Base-by-base conservation (phyloP, 2,329 filamentous ascomycete genomes). In the Aschersonia sp. region DNA sequence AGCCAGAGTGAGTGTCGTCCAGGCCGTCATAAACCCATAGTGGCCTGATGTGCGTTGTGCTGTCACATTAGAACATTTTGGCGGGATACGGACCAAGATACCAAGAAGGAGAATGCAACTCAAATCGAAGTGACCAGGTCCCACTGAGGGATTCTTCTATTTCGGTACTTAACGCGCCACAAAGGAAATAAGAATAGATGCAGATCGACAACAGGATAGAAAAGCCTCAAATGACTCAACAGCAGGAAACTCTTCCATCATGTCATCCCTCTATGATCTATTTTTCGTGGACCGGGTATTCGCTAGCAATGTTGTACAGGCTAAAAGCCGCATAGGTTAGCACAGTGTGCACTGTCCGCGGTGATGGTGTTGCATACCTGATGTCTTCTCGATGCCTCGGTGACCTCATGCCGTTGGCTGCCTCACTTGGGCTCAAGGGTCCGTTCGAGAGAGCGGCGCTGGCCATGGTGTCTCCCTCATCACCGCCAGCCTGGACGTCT, bases 341-440 rank as follows among this genome's bases (percentile, higher is more conserved):
- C 20, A 3, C 20, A 3, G 5, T 7, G 5, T 5, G 29, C 40
- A 12, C 41, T 43, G 43, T 47, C 45, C 43, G 30, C 12, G 30
- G 10, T 10, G n/a, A 43, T 9, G 41, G 30, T 20, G 7, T 9
- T 30, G 12, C 41, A 10, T 43, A 48, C 49, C 46, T 50, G 45
- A 50, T 48, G 9, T 50, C 49, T 32, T 50, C 49, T 28, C 44
- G 49, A 30, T 46, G 41, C 5, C 46, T 46, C 10, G 46, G 46
- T 2, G 40, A 40, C n/a, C 32, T 45, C 12, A 45, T 45, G 9
- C 44, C 44, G 12, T 30, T 38, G 5, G 30, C 30, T 4, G 30
- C 31, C 10, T 47, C 45, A 4, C 10, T 30, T 4, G 10, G 29
- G n/a, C 20, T 38, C 9, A 29, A n/a, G 6, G 29, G 38, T n/a